Evolutionary conservation across 345 rosid genomes (phyloP).

Genomic region (Orychophragmus violaceus): DNA sequence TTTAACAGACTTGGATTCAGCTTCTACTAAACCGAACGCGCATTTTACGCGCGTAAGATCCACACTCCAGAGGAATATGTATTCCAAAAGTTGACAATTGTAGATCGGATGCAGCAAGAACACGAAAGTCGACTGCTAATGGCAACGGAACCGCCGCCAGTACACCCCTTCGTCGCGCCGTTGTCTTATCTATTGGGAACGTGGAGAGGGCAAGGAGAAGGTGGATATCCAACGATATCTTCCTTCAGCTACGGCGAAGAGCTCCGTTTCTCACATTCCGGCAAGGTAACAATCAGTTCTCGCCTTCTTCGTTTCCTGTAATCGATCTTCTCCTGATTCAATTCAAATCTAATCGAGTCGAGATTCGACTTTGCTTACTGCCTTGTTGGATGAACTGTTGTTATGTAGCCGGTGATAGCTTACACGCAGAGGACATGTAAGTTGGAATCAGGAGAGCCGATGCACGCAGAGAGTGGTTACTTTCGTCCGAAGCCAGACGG

Average conservation of each 20-base stretch:
- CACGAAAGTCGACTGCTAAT: background rate
- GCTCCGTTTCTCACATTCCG: constrained; percentile 54
- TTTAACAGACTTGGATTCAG: background rate
- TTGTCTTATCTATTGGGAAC: constrained; percentile 57
- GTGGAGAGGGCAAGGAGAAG: constrained; percentile 79
- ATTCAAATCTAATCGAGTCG: background rate
- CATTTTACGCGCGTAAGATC: background rate
- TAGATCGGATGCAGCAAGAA: background rate
- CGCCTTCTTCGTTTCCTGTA: background rate
- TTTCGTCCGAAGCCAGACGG: too few species aligned
- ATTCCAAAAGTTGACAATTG: background rate
- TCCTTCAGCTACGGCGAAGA: constrained; percentile 66
- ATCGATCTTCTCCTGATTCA: background rate
- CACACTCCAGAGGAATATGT: background rate
- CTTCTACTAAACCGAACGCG: background rate
- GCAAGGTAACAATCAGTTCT: constrained; percentile 33
- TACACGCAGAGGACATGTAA: constrained; percentile 74
- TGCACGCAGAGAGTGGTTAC: constrained; percentile 69
- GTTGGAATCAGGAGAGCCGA: constrained; percentile 50
- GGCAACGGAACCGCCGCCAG: constrained; percentile 7
- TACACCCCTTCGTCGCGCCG: constrained; percentile 56
- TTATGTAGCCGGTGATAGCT: constrained; percentile 51
- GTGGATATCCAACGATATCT: constrained; percentile 54
- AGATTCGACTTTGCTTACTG: background rate
- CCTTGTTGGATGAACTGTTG: background rate